Percentiles rank a stretch among this genome's conserved stretches.
These are phyloP conservation scores for Camelina laxa DNA, from an alignment of 345 rosid species.

Conservation along the genomic window DNA sequence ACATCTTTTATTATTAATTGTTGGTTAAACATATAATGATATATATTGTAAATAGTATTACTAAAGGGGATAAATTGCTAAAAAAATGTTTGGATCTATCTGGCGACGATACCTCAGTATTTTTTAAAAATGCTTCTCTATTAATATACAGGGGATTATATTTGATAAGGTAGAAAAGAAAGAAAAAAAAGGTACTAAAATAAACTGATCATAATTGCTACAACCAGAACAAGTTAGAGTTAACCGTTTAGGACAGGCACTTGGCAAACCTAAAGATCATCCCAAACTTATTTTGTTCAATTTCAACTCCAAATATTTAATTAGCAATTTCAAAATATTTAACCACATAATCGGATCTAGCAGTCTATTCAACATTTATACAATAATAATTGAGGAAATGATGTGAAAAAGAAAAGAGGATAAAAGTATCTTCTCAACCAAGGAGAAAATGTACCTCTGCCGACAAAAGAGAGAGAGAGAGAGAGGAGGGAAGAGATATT, in stretches of 20 bases:
- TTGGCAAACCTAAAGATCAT: neutral
- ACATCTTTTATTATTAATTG: no score
- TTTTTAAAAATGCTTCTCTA: no score
- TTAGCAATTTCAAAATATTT: neutral
- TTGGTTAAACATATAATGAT: no score
- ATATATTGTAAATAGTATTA: no score
- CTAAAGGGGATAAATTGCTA: no score
- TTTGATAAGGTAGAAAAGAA: neutral
- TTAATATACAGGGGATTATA: no score
- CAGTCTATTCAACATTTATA: neutral
- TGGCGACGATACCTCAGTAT: no score
- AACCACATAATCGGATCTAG: neutral
- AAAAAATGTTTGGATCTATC: no score
- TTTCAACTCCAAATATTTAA: neutral
- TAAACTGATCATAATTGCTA: neutral
- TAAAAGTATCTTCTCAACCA: slow-evolving; percentile 23
- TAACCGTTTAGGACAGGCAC: neutral
- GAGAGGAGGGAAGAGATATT: neutral
- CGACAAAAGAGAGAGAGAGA: slow-evolving; percentile 32
- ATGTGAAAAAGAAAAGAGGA: slow-evolving; percentile 5
- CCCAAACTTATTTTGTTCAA: neutral
- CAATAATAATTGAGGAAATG: slow-evolving; percentile 23
- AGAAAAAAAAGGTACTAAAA: neutral
- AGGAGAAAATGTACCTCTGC: slow-evolving; percentile 30
- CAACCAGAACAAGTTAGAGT: neutral